Base-by-base conservation (phyloP, 2,329 filamentous ascomycete genomes). In the Monosporascus sp. region DNA sequence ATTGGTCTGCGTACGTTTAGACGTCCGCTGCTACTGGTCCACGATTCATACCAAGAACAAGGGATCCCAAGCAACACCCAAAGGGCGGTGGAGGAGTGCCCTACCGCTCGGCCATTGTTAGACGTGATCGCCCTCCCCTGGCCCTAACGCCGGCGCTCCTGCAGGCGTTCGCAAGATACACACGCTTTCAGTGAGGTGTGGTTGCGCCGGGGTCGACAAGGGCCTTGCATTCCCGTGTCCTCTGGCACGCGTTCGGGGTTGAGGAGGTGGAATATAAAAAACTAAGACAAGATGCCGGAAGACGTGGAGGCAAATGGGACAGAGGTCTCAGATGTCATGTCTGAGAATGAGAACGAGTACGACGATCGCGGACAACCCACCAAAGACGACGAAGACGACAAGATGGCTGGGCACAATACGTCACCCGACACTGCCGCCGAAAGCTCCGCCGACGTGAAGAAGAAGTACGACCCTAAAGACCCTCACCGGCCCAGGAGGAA, bases 401-500 rank as follows among this genome's bases (percentile, higher is more conserved):
- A 74, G 61, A 81, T 81, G 78, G 67, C 74, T 58, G 76, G 76
- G 58, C 70, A 76, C 64, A 68, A 71, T 70, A 66, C 68, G 35
- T 69, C 72, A 49, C 70, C 72, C 52, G 72, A 76, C 56, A 65
- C 67, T 45, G 70, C 73, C 62, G 73, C 77, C 58, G 73, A 77
- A 58, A 74, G 72, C 58, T 60, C 68, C 58, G 73, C 72, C 54
- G 77, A 81, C 64, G 70, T 75, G 54, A 85, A 85, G 73, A 88
- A 87, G 73, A 87, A 86, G 72, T 79, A 85, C 69, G 80, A 89
- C 74, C 84, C 91, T 53, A 97, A 97, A 72, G 94, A 99, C 70
- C 92, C 93, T 53, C 79, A 87, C 65, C 85, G 94, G 55, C 93
- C 94, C 18, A 81, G 92, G 63, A 84, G 94, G 66, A 99, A 97